A percentile compares a stretch with the other conserved stretches of the same genome.
These are phyloP conservation scores for Stachybotrys chlorohalonatus DNA, from an alignment of 2,329 filamentous ascomycete genomes.

Conservation along the genomic window DNA sequence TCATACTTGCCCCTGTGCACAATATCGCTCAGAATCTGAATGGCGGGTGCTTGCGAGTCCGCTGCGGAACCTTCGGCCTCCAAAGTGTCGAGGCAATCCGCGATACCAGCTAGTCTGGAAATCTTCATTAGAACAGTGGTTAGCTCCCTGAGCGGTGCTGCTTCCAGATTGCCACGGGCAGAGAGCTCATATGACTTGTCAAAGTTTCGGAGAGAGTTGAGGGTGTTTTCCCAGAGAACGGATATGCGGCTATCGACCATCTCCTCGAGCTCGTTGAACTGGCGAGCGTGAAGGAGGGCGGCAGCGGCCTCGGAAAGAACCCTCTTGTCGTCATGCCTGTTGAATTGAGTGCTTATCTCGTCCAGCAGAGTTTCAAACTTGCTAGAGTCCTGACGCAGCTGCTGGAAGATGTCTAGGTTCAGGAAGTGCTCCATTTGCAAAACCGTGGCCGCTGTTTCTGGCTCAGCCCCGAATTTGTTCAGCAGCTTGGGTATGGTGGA, in stretches of 20 bases:
- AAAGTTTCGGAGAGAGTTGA: conserved; percentile 63
- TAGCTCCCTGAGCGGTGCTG: conserved; percentile 57
- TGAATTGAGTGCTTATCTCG: conserved; percentile 89
- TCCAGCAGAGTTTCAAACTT: conserved; percentile 75
- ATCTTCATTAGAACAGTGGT: conserved; percentile 70
- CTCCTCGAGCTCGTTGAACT: conserved; percentile 83
- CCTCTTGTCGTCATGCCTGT: conserved; percentile 77
- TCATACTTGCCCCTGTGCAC: conserved; percentile 64
- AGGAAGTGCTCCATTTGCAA: conserved; percentile 79
- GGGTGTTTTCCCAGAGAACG: conserved; percentile 75
- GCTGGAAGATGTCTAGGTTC: conserved; percentile 79
- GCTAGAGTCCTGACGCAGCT: conserved; percentile 76
- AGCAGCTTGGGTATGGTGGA: conserved; percentile 74
- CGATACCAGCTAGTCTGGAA: conserved; percentile 69
- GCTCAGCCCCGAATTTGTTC: conserved; percentile 87
- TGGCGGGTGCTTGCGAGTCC: conserved; percentile 41
- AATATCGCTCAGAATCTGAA: conserved; percentile 64
- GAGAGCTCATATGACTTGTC: conserved; percentile 65
- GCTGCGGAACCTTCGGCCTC: conserved; percentile 49
- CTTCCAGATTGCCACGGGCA: conserved; percentile 57
- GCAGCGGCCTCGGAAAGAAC: conserved; percentile 78
- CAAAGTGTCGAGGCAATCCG: conserved; percentile 66
- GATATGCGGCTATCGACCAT: conserved; percentile 72
- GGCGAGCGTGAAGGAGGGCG: conserved; percentile 75
- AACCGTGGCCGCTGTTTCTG: conserved; percentile 77